Conservation (phyloP, 345 rosid species). For the Camelina sativa region DNA sequence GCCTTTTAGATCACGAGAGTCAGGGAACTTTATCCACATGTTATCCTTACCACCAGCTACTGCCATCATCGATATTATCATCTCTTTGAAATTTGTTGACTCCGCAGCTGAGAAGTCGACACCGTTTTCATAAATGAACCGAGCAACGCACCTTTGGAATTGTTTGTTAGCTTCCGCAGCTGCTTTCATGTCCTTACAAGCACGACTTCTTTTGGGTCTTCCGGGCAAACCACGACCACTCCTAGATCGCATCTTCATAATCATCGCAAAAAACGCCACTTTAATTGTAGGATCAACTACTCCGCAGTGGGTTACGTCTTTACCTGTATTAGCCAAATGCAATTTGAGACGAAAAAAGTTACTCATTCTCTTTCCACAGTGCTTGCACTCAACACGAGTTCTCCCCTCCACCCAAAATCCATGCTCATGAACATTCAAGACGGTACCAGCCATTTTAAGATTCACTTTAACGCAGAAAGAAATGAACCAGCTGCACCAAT, state of each 20-base stretch:
- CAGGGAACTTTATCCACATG: conserved; percentile 37
- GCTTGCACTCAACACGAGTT: conserved; percentile 50
- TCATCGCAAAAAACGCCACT: conserved; percentile 34
- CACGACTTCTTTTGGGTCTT: too few species aligned
- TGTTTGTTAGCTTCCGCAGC: conserved; percentile 11
- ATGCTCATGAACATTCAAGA: conserved; percentile 47
- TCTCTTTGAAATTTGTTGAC: conserved; percentile 47
- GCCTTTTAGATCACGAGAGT: conserved; percentile 46
- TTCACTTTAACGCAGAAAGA: neutral
- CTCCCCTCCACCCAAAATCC: conserved; percentile 41
- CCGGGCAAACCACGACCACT: too few species aligned
- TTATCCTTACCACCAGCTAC: conserved; percentile 14
- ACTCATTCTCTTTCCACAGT: conserved; percentile 53
- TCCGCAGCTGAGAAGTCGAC: conserved; percentile 49
- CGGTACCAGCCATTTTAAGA: conserved; percentile 25
- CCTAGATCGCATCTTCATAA: conserved; percentile 1
- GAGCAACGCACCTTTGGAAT: conserved; percentile 39
- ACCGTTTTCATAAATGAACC: conserved; percentile 52
- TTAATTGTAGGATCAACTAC: conserved; percentile 8
- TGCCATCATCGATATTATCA: conserved; percentile 31
- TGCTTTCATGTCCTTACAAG: too few species aligned
- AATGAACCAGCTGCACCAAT: neutral
- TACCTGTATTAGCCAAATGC: conserved; percentile 59
- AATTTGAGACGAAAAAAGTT: conserved; percentile 43
- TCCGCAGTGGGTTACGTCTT: conserved; percentile 47